Evolutionary conservation across 495 filamentous ascomycete genomes (phyloP).

Genomic region (Trichoderma orchidacearum): DNA sequence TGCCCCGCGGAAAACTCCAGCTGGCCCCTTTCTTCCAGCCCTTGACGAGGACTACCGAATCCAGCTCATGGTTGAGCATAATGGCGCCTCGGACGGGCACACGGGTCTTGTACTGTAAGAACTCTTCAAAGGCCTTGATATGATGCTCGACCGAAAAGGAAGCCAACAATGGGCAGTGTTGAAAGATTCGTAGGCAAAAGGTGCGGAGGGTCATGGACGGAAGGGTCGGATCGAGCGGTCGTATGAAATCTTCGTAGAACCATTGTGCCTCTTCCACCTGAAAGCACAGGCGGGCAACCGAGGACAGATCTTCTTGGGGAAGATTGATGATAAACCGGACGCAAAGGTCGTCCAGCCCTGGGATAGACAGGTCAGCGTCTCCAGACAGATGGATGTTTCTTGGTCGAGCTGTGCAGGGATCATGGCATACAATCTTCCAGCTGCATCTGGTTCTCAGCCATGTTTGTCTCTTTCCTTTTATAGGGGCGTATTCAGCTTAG

Average conservation of each 20-base stretch:
- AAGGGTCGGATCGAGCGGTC: constrained; percentile 70
- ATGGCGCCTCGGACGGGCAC: constrained; percentile 92
- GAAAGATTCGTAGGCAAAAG: constrained; percentile 81
- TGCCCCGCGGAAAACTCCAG: constrained; percentile 94
- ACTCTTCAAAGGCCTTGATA: constrained; percentile 71
- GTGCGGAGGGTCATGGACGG: constrained; percentile 70
- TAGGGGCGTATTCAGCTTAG: constrained; percentile 5
- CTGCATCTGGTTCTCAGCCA: constrained; percentile 70
- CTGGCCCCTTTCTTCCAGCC: constrained; percentile 94
- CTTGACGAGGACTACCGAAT: constrained; percentile 81
- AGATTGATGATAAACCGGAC: constrained; percentile 94
- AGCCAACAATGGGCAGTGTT: constrained; percentile 79
- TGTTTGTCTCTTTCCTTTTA: constrained; percentile 26
- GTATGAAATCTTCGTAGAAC: constrained; percentile 99
- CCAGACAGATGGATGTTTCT: constrained; percentile 1
- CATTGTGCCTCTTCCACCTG: constrained; percentile 99
- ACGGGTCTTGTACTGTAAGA: constrained; percentile 82
- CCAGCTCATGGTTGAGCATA: constrained; percentile 81
- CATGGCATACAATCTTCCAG: constrained; percentile 70
- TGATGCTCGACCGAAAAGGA: constrained; percentile 65
- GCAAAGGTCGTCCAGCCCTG: constrained; percentile 91
- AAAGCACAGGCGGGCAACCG: constrained; percentile 88
- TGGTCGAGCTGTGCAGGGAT: not conserved
- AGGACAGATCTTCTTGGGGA: constrained; percentile 75
- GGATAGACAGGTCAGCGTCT: constrained; percentile 12